phyloP scores from a whole-genome alignment of 2,329 filamentous ascomycete species.

The Xylariaceae sp. region DNA sequence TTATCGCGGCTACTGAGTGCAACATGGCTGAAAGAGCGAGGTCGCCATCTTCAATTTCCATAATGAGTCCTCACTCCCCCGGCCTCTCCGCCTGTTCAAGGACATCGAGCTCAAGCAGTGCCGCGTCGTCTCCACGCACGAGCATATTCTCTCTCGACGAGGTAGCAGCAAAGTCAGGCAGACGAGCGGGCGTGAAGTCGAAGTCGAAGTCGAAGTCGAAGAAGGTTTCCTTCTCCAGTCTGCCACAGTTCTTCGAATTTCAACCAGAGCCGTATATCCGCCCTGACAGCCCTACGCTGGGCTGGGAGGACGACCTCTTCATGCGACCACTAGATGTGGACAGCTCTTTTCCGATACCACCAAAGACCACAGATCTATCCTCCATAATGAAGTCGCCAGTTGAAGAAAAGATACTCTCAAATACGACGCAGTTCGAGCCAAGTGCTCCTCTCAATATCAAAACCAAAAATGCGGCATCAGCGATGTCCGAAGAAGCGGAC shows the following conservation, averaged over 20 bases:
- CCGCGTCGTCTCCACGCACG: slow-evolving; percentile 52
- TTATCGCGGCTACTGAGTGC: slow-evolving; percentile 56
- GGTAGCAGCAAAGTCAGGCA: slow-evolving; percentile 15
- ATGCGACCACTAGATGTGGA: slow-evolving; percentile 14
- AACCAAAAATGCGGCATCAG: background rate
- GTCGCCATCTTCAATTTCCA: slow-evolving; percentile 45
- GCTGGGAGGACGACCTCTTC: slow-evolving; percentile 51
- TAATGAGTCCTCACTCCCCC: slow-evolving; percentile 53
- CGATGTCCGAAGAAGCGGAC: background rate
- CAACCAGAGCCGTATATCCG: slow-evolving; percentile 56
- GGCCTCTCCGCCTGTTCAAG: slow-evolving; percentile 54
- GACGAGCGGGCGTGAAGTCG: slow-evolving; percentile 27
- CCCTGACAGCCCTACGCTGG: slow-evolving; percentile 66
- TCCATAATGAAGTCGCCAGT: slow-evolving; percentile 13
- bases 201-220: too few species aligned
- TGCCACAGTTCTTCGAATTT: slow-evolving; percentile 40
- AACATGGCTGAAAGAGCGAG: slow-evolving; percentile 44
- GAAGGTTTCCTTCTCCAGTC: slow-evolving; percentile 51
- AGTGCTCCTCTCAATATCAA: background rate
- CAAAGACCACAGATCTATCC: slow-evolving; percentile 2
- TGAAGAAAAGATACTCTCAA: background rate
- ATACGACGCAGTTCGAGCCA: background rate
- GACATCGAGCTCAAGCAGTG: slow-evolving; percentile 53
- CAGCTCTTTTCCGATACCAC: slow-evolving; percentile 3
- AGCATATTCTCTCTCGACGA: slow-evolving; percentile 46